phyloP scores from a whole-genome alignment of 208 protist genomes.

The Kentomonas sorsogonicus region DNA sequence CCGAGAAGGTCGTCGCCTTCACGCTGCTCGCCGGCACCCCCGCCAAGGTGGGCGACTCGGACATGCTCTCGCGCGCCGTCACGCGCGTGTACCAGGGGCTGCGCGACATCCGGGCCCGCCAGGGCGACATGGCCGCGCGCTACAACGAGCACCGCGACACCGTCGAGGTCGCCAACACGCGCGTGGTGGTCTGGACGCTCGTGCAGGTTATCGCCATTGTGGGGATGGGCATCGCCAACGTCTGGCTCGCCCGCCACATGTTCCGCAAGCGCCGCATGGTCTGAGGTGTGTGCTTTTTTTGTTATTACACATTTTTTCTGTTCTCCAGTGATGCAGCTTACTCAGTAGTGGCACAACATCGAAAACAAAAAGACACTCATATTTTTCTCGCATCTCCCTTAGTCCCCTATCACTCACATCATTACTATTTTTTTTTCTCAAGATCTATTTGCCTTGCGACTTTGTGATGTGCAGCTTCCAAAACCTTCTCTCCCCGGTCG shows the following conservation, averaged over 20 bases:
- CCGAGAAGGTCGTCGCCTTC: slow-evolving; percentile 77
- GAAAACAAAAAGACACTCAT: not conserved
- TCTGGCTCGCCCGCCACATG: slow-evolving; percentile 68
- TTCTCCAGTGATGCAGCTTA: not conserved
- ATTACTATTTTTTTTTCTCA: no score
- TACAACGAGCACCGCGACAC: slow-evolving; percentile 74
- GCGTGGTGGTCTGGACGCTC: slow-evolving; percentile 74
- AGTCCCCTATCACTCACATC: no score
- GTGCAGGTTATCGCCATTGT: slow-evolving; percentile 65
- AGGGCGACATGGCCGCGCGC: slow-evolving; percentile 56
- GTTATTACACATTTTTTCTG: slow-evolving; percentile 1
- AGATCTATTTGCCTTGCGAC: no score
- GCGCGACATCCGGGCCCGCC: slow-evolving; percentile 67
- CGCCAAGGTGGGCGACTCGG: slow-evolving; percentile 13
- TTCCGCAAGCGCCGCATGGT: slow-evolving; percentile 79
- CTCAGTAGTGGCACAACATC: not conserved
- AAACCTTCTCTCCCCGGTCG: no score
- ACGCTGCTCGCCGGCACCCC: slow-evolving; percentile 20
- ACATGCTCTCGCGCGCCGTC: slow-evolving; percentile 59
- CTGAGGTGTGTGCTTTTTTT: slow-evolving; percentile 21
- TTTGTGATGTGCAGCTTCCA: no score
- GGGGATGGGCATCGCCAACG: slow-evolving; percentile 58
- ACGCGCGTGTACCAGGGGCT: slow-evolving; percentile 58
- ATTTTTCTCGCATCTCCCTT: slow-evolving; percentile 3
- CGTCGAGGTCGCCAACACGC: slow-evolving; percentile 76